Evolutionary conservation across 805 yeast species (phyloP), one percentile per base, ranked within the genome.

Genomic region (Metschnikowia drakensbergensis): DNA sequence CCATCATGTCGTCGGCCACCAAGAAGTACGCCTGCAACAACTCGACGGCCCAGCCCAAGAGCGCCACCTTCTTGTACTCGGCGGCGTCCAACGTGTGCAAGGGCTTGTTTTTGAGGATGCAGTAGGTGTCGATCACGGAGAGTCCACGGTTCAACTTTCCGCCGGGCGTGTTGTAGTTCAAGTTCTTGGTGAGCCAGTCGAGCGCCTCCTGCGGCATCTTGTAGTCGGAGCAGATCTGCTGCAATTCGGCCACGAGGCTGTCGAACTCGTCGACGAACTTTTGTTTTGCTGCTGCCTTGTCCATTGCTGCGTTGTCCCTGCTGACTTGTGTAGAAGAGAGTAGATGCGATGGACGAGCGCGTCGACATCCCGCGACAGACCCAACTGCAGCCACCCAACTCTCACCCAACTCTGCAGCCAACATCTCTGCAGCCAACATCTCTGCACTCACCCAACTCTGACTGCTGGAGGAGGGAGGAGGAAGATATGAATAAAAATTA

Each of bases 1-100:
- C 99, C 99, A 94, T 94, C 83, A 94, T 94, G 67, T 94, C 99
- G 67, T 94, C 99, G 30, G 98, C 95, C 49, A 94, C 98, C 61
- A 94, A 78, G 77, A 94, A 94, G 68, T 88, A 94, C 1, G 97
- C 98, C 72, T 92, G 99, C 58, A 92, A 76, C 56, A 94, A 77
- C 73, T 94, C 99, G 58, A 94, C 82, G 59, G 89, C 78, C 99
- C 99, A 94, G 23, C 99, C 99, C 56, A 94, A 77, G 43, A 91
- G 74, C 7, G 97, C 94, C 34, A 88, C 87, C 61, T 83, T 84
- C 67, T 81, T 81, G 74, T 90, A 92, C 63, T 89, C 94, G 30
- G 74, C 87, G 17, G 64, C 76, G 7, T 75, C 54, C 49, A 91
- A 77, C n/a, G 75, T 79, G 43, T 71, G 65, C 2, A 81, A 67